Conservation (phyloP, 2,329 filamentous ascomycete genomes). For the Chaetothyriales sp. region DNA sequence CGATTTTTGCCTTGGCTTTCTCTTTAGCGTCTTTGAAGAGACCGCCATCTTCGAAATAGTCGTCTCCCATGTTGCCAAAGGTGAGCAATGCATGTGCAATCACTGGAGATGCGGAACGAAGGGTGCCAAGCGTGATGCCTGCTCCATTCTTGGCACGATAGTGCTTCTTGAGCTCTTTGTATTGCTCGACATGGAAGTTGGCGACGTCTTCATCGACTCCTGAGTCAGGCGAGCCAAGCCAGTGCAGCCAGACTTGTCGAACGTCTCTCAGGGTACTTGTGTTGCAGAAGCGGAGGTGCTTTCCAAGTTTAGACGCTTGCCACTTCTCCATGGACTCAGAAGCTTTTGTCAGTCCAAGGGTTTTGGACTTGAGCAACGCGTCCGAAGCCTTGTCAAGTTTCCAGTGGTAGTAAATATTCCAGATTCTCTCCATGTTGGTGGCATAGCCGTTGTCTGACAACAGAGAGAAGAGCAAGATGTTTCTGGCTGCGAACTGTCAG, state of each 20-base stretch:
- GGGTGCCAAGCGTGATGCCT: slow-evolving; percentile 1
- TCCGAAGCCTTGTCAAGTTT: slow-evolving; percentile 29
- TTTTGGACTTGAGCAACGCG: slow-evolving; percentile 27
- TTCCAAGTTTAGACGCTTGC: slow-evolving; percentile 32
- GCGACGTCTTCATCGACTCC: neutral
- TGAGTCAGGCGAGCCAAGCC: neutral
- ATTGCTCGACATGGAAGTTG: neutral
- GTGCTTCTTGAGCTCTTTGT: neutral
- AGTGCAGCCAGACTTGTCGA: slow-evolving; percentile 24
- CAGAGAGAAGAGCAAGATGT: slow-evolving; percentile 38
- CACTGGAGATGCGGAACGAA: slow-evolving; percentile 20
- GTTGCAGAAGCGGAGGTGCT: slow-evolving; percentile 35
- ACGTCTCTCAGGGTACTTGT: slow-evolving; percentile 26
- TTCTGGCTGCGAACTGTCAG: slow-evolving; percentile 32
- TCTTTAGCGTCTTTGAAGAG: slow-evolving; percentile 7
- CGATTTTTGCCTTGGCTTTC: slow-evolving; percentile 5
- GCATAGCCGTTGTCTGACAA: slow-evolving; percentile 29
- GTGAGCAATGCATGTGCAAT: slow-evolving; percentile 3
- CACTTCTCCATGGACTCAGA: slow-evolving; percentile 31
- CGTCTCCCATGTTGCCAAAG: slow-evolving; percentile 7
- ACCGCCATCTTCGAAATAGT: slow-evolving; percentile 22
- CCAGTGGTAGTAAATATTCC: slow-evolving; percentile 43
- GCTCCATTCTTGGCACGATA: neutral
- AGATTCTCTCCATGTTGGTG: slow-evolving; percentile 24
- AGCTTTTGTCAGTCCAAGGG: slow-evolving; percentile 28